Base-by-base conservation (phyloP, 352 stramenopile species). In the Globisporangium iwayamae region DNA sequence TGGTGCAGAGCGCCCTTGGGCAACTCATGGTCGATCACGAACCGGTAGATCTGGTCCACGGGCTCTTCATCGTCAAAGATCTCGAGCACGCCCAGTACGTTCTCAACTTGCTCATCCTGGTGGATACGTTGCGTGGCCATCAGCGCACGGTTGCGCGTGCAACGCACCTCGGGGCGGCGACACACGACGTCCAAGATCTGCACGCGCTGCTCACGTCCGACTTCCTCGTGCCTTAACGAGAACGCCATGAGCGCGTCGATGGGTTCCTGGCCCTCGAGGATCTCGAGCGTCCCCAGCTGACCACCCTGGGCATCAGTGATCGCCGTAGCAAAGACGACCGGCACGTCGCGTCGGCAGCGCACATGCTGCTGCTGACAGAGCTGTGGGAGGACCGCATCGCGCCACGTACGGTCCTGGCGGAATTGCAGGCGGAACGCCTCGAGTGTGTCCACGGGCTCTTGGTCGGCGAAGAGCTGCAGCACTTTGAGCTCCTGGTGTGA, bases 11-110 rank as follows among this genome's bases (percentile, higher is more conserved):
- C 73, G 11, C 45, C 30, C 10, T 63, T 48, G 4, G 78, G 68
- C 13, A 87, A 36, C 2, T 74, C 61, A 34, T 85, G 66, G 32
- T 92, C 77, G 6, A 83, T 51, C 0, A 89, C 57, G 18, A 92
- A 94, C 50, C 79, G 79, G 63, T 90, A 86, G 45, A 94, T 81
- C 54, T 83, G 69, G 51, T 92, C 85, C 18, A 88, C 73, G 0
- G 85, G 85, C 47, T 92, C 85, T 10, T 62, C 43, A 41, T 89
- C 65, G 56, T 94, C 85, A 22, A 80, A 89, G 52, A 94, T 85
- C 22, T 88, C 70, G 16, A 94, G 72, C 9, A 68, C 65, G 0
- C 83, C 85, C 13, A 93, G 71, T 7, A 55, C 6, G 41, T 50
- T 10, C 36, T 64, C 47, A 39, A 16, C 11, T 4, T 64, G 46